A percentile compares a stretch with the other conserved stretches of the same genome.
Conservation (phyloP, 2,329 filamentous ascomycete species). For the Meredithiella fracta region DNA sequence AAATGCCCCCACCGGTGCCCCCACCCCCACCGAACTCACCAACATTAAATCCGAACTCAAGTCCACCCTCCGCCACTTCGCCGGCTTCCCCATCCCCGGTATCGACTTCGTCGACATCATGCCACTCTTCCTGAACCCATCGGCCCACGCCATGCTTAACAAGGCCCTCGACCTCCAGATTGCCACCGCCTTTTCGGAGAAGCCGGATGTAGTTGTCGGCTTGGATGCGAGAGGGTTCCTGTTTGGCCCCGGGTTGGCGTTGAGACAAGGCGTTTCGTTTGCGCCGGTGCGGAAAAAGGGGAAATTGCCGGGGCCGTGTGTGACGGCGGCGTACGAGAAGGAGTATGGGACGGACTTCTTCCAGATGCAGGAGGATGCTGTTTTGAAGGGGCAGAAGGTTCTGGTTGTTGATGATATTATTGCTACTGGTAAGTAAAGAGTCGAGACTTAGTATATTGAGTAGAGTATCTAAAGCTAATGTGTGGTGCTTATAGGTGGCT, state of each 20-base stretch:
- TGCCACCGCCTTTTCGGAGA: slow-evolving; percentile 42
- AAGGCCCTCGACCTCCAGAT: slow-evolving; percentile 75
- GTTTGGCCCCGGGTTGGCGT: slow-evolving; percentile 77
- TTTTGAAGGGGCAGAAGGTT: slow-evolving; percentile 75
- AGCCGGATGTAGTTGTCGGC: slow-evolving; percentile 80
- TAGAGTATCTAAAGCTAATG: slow-evolving; percentile 5
- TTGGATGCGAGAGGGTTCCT: slow-evolving; percentile 90
- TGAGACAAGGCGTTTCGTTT: slow-evolving; percentile 69
- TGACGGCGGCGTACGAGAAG: slow-evolving; percentile 77
- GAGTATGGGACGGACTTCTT: slow-evolving; percentile 93
- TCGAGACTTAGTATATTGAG: no score
- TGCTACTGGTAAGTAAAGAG: slow-evolving; percentile 63
- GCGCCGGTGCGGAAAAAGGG: slow-evolving; percentile 89
- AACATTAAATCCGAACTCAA: slow-evolving; percentile 55
- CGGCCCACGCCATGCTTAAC: slow-evolving; percentile 59
- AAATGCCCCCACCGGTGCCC: slow-evolving; percentile 46
- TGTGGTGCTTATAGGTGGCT: slow-evolving; percentile 49
- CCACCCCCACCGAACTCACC: slow-evolving; percentile 48
- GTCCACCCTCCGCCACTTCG: slow-evolving; percentile 63
- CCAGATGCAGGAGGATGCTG: slow-evolving; percentile 80
- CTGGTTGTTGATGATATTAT: slow-evolving; percentile 96
- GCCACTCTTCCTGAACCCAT: slow-evolving; percentile 72
- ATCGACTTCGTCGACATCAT: slow-evolving; percentile 98
- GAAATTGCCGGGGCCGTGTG: slow-evolving; percentile 81
- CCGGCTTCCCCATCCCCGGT: slow-evolving; percentile 80